Evolutionary conservation across 805 yeast genomes (phyloP).

Genomic region (Suhomyces prunicola): DNA sequence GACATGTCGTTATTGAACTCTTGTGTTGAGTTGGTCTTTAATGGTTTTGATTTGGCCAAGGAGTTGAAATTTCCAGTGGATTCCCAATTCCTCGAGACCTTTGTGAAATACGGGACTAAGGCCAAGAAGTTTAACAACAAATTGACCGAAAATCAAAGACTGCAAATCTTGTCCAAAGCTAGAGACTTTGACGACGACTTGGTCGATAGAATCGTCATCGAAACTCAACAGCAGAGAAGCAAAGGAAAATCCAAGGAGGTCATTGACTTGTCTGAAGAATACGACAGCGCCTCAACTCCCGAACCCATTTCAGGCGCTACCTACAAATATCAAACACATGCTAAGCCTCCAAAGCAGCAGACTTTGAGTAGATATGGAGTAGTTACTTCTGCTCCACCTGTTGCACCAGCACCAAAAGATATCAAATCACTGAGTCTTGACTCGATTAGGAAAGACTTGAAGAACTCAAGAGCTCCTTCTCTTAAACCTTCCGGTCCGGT

Average conservation of each 20-base stretch:
- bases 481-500: conserved; percentile 11
- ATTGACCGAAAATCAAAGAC: conserved; percentile 62
- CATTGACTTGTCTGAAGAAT: conserved; percentile 1
- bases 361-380: conserved; percentile 37
- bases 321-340: conserved; percentile 21
- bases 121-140: conserved; percentile 69
- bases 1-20: conserved; percentile 70
- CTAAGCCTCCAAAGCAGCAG: conserved; percentile 30
- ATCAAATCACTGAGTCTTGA: conserved; percentile 32
- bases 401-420: conserved; percentile 33
- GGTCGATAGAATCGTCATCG: conserved; percentile 47
- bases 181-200: conserved; percentile 49
- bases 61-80: conserved; percentile 53
- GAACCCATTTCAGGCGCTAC: conserved; percentile 14
- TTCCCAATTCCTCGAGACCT: conserved; percentile 48
- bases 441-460: conserved; percentile 31
- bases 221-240: conserved; percentile 10
- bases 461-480: conserved; percentile 15
- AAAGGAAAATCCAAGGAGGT: conserved; percentile 5
- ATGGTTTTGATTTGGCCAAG: conserved; percentile 61
- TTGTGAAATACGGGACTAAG: conserved; percentile 63
- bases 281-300: not conserved
- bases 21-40: conserved; percentile 68
- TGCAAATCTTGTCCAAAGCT: conserved; percentile 60
- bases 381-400: conserved; percentile 27